Evolutionary conservation across 2,329 filamentous ascomycete genomes (phyloP), one percentile per base, ranked within the genome.

Genomic region (Beauveria bassiana): DNA sequence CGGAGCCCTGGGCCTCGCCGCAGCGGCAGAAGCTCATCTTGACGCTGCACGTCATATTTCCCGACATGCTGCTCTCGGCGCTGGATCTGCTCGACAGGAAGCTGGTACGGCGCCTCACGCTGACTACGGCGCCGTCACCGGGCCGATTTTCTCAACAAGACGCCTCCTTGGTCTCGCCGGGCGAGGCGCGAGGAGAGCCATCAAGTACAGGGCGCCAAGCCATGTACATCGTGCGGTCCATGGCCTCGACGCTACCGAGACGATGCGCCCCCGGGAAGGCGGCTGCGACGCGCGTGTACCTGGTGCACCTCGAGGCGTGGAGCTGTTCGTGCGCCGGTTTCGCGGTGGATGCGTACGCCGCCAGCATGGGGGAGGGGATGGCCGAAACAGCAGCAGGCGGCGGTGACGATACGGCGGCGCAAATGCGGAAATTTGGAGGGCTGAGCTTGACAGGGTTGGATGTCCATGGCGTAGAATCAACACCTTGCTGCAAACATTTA

Each of bases 251-350:
- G 68, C 73, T 64, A 66, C 68, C 68, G 68, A 50, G 63, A 9
- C 42, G 58, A 9, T 49, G 49, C 12, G 26, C 28, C 5, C n/a
- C 12, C 10, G n/a, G 26, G 20, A 12, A n/a, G 28, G 45, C 28
- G 40, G 18, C 38, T 7, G 64, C 65, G 5, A 62, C 68, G 24
- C 66, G 65, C 46, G 65, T 68, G 56, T 96, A 97, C 74, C 79
- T 90, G 67, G 89, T 98, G 18, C 84, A 87, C 10, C 80, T 93
- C 1, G 68, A 73, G 1, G 85, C 88, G 1, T 98, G 95, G 95
- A 92, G 89, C 72, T 99, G 95, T 74, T 90, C 86, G 1, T 99
- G 95, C 76, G 88, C 92, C 3, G 87, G 86, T 1, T 98, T 98
- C 73, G 82, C 88, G 0, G 87, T 96, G 64, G 79, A 87, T 22